These are phyloP conservation scores for Paramecium caudatum DNA, from an alignment of 73 alveolate genomes.

Conservation along the genomic window DNA sequence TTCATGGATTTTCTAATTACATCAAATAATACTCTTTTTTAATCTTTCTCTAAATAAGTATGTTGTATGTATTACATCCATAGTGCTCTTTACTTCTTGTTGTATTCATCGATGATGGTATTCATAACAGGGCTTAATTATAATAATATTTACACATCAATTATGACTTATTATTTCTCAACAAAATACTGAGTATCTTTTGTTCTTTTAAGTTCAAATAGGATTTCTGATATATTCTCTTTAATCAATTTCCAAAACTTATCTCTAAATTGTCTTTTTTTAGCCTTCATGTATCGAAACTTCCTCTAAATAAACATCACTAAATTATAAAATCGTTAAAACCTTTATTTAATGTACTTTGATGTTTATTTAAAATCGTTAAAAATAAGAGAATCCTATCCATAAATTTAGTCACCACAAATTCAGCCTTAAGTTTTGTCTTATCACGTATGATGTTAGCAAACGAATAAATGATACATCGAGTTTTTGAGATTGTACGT, in stretches of 20 bases:
- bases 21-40: background rate
- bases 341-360: constrained; percentile 55
- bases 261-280: background rate
- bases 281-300: constrained; percentile 13
- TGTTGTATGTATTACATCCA: constrained; percentile 9
- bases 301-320: constrained; percentile 35
- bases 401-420: background rate
- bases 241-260: constrained; percentile 37
- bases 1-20: constrained; percentile 14
- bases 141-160: constrained; percentile 36
- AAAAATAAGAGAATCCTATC: background rate
- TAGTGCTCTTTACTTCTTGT: background rate
- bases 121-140: background rate
- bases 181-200: background rate
- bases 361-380: constrained; percentile 12
- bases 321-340: background rate
- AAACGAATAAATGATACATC: background rate
- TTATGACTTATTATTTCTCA: background rate
- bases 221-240: constrained; percentile 41
- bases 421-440: background rate
- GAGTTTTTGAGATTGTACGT: background rate
- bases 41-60: constrained; percentile 17
- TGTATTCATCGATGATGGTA: constrained; percentile 1
- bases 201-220: background rate
- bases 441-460: background rate